phyloP scores from a whole-genome alignment of 306 rosid genomes.

The Coriaria nepalensis region DNA sequence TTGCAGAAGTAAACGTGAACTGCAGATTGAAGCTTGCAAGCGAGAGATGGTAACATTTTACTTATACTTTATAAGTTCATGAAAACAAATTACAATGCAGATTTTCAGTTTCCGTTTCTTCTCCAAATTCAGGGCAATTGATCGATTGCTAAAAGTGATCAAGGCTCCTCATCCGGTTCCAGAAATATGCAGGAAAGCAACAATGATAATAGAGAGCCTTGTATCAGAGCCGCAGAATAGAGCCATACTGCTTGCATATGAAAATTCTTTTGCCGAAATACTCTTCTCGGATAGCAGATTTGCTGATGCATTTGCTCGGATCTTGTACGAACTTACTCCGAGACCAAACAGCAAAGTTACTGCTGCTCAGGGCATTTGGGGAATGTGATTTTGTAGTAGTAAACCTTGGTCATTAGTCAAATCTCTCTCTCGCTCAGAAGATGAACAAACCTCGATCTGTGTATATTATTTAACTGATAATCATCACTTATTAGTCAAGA shows the following conservation, averaged over 20 bases:
- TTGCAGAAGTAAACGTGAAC: conserved; percentile 95
- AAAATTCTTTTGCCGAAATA: conserved; percentile 90
- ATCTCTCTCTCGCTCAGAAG: conserved; percentile 5
- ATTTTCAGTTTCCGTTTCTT: not conserved
- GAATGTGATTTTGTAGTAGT: conserved; percentile 42
- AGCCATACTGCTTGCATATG: conserved; percentile 57
- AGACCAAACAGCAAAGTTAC: conserved; percentile 75
- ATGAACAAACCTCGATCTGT: not conserved
- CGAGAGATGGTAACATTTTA: conserved; percentile 70
- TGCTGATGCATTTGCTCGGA: conserved; percentile 85
- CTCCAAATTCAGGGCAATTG: conserved; percentile 65
- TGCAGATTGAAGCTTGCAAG: conserved; percentile 87
- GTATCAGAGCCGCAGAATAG: conserved; percentile 95
- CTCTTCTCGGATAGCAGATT: conserved; percentile 62
- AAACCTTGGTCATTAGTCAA: conserved; percentile 1
- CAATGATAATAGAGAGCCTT: conserved; percentile 86
- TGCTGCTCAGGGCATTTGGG: conserved; percentile 91
- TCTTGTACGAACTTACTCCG: conserved; percentile 79
- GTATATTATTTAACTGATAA: too few relatives aligned
- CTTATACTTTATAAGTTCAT: not conserved
- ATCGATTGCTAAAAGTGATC: conserved; percentile 73
- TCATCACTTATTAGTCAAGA: too few relatives aligned
- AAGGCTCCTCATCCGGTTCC: conserved; percentile 83
- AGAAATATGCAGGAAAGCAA: conserved; percentile 89
- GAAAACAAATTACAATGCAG: too few relatives aligned